phyloP scores from a whole-genome alignment of 2,329 filamentous ascomycete genomes.

The Paracoccidioides brasiliensis region DNA sequence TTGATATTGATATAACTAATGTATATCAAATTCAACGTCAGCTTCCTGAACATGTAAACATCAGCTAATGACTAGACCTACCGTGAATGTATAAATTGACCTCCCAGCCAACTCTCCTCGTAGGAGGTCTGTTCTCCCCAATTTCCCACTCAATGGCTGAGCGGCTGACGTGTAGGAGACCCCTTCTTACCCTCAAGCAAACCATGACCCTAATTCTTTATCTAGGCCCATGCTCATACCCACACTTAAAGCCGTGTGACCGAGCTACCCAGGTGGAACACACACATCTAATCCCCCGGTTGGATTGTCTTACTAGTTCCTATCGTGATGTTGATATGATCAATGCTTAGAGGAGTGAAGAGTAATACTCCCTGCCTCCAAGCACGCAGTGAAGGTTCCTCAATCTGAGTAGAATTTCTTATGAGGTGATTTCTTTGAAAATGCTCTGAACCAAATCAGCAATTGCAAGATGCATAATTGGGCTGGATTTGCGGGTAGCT shows the following conservation, averaged over 20 bases:
- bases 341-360: background rate
- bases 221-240: constrained; percentile 1
- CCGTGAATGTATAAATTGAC: background rate
- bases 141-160: background rate
- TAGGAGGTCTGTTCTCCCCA: background rate
- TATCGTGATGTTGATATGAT: constrained; percentile 1
- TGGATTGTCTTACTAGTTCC: background rate
- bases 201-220: background rate
- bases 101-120: background rate
- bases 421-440: background rate
- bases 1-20: background rate
- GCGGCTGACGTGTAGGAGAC: background rate
- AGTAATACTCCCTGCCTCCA: background rate
- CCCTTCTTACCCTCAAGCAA: no score
- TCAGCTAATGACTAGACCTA: no score
- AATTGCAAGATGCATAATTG: background rate
- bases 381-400: constrained; percentile 1
- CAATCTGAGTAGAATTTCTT: background rate
- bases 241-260: constrained; percentile 2
- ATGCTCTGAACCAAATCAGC: background rate
- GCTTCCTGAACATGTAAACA: background rate
- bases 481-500: background rate
- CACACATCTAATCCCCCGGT: constrained; percentile 1
- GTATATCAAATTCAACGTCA: background rate
- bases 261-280: background rate